These are phyloP conservation scores for Usnea hakonensis DNA, from an alignment of 495 filamentous ascomycete genomes.

Conservation along the genomic window DNA sequence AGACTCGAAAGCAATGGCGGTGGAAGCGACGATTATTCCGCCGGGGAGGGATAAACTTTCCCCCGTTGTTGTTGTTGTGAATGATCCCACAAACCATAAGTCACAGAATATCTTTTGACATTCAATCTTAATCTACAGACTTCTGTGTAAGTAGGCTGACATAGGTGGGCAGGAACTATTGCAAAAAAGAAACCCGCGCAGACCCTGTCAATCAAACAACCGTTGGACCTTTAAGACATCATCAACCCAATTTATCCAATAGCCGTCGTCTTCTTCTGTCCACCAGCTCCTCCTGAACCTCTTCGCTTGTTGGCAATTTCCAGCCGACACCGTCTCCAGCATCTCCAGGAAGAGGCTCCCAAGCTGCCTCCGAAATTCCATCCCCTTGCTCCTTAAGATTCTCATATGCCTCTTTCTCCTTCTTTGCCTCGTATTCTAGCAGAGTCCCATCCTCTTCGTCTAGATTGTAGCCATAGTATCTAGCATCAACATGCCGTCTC, in stretches of 20 bases:
- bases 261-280: conserved; percentile 76
- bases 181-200: not conserved
- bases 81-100: not conserved
- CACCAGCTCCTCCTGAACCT: conserved; percentile 87
- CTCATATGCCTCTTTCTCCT: conserved; percentile 75
- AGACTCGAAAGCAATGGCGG: not conserved
- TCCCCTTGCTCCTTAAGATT: conserved; percentile 43
- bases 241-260: conserved; percentile 67
- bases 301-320: conserved; percentile 77
- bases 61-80: not conserved
- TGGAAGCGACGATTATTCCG: not conserved
- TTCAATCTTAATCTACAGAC: not conserved
- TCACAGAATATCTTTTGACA: not conserved
- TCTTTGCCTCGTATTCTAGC: conserved; percentile 70
- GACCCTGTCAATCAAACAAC: not conserved
- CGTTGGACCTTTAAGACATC: not conserved
- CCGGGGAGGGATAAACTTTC: not conserved
- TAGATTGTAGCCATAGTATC: conserved; percentile 90
- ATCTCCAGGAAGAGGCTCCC: conserved; percentile 85
- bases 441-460: conserved; percentile 88
- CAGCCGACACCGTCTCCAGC: conserved; percentile 73
- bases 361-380: conserved; percentile 43
- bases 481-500: conserved; percentile 79
- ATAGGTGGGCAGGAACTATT: not conserved
- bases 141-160: not conserved